phyloP scores from a whole-genome alignment of 306 rosid genomes.

The Geum urbanum region DNA sequence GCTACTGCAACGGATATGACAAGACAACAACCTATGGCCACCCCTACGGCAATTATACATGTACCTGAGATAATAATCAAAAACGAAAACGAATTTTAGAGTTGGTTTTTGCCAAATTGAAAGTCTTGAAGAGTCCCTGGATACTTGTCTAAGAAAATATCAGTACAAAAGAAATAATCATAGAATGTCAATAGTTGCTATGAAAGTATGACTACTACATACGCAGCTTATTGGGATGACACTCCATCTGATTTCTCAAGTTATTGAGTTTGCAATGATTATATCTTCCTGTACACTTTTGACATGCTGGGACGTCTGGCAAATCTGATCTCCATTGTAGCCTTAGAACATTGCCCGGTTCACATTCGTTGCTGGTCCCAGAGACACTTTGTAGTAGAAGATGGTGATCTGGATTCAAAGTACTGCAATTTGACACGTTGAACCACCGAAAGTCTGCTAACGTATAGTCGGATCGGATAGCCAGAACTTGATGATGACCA shows the following conservation, averaged over 20 bases:
- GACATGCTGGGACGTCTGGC: background rate
- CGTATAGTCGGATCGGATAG: background rate
- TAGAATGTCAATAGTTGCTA: too few species aligned
- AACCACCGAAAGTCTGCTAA: background rate
- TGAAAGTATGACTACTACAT: too few species aligned
- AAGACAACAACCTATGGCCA: background rate
- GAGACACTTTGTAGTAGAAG: background rate
- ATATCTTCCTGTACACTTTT: background rate
- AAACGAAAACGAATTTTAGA: too few species aligned
- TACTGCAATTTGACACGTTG: background rate
- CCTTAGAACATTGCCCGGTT: background rate
- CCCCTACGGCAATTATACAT: background rate
- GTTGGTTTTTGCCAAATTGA: too few species aligned
- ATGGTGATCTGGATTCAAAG: background rate
- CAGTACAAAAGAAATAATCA: background rate
- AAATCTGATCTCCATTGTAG: background rate
- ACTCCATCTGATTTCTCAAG: background rate
- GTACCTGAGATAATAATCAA: too few species aligned
- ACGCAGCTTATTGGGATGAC: too few species aligned
- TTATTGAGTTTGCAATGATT: background rate
- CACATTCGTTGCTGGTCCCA: background rate
- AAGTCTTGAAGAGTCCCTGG: too few species aligned
- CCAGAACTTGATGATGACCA: slow-evolving; percentile 12
- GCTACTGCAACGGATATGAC: background rate
- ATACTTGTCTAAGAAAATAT: background rate